phyloP scores from a whole-genome alignment of 768 basidiomycete species.

The Pleurotus salmoneostramineus region DNA sequence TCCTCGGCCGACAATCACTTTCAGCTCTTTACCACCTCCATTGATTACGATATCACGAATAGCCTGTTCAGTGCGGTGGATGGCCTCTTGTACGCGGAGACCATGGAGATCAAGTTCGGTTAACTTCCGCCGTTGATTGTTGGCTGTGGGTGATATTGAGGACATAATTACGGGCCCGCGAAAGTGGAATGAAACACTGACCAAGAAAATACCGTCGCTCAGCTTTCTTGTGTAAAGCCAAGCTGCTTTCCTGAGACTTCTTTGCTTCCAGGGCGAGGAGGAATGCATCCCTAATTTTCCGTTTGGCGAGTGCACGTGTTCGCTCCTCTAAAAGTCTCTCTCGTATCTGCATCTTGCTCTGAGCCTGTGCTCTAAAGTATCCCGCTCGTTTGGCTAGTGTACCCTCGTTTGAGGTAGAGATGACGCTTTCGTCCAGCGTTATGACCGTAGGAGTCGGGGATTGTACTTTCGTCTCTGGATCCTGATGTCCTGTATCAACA shows the following conservation, averaged over 20 bases:
- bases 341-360: not conserved
- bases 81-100: slow-evolving; percentile 41
- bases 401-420: not conserved
- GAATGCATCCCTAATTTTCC: slow-evolving; percentile 1
- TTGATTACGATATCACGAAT: slow-evolving; percentile 30
- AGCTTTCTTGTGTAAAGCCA: slow-evolving; percentile 39
- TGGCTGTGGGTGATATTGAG: slow-evolving; percentile 23
- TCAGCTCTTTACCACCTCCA: slow-evolving; percentile 27
- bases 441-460: not conserved
- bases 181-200: slow-evolving; percentile 19
- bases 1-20: slow-evolving; percentile 70
- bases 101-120: slow-evolving; percentile 47
- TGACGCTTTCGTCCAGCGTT: not conserved
- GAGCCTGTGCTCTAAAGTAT: not conserved
- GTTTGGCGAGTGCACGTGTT: not conserved
- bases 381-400: not conserved
- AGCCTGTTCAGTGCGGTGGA: slow-evolving; percentile 37
- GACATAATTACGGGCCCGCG: not conserved
- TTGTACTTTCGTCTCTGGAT: not conserved
- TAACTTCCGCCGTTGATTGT: slow-evolving; percentile 29
- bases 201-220: slow-evolving; percentile 41
- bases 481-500: not conserved
- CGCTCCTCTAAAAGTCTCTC: not conserved
- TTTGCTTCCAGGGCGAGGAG: not conserved
- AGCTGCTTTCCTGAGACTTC: not conserved